A percentile compares a stretch with the other conserved stretches of the same genome.
These are phyloP conservation scores for Amanita pseudoporphyria DNA, from an alignment of 768 basidiomycete species.

Conservation along the genomic window DNA sequence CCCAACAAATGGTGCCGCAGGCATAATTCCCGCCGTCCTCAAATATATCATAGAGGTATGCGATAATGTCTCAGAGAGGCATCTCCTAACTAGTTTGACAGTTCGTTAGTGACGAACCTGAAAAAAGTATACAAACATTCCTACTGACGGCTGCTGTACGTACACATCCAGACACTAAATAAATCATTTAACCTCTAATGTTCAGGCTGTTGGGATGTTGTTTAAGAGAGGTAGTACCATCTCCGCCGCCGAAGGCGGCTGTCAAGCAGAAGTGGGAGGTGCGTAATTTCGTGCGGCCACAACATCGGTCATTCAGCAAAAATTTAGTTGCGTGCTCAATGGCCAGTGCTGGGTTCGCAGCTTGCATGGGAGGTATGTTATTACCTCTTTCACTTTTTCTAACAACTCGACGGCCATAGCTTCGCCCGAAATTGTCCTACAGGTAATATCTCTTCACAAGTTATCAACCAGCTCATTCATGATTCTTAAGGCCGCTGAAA, in stretches of 20 bases:
- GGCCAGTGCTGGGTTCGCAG: slow-evolving; percentile 91
- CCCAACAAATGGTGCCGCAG: slow-evolving; percentile 89
- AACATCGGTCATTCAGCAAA: neutral
- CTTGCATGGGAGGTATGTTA: slow-evolving; percentile 78
- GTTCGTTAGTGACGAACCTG: slow-evolving; percentile 87
- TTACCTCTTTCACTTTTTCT: slow-evolving; percentile 4
- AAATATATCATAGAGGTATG: slow-evolving; percentile 81
- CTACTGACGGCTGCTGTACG: slow-evolving; percentile 78
- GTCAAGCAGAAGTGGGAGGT: slow-evolving; percentile 94
- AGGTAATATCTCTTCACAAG: slow-evolving; percentile 31
- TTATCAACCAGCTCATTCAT: slow-evolving; percentile 10
- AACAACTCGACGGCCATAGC: slow-evolving; percentile 27
- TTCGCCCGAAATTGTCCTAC: slow-evolving; percentile 72
- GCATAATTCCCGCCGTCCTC: slow-evolving; percentile 86
- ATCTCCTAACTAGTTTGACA: slow-evolving; percentile 17
- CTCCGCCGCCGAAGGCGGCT: slow-evolving; percentile 91
- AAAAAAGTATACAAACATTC: slow-evolving; percentile 84
- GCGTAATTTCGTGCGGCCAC: slow-evolving; percentile 6
- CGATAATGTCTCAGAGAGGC: neutral
- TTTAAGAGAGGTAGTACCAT: slow-evolving; percentile 98
- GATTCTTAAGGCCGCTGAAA: slow-evolving; percentile 62
- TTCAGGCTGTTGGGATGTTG: slow-evolving; percentile 83
- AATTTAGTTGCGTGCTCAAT: slow-evolving; percentile 81
- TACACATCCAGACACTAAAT: slow-evolving; percentile 5
- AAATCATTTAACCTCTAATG: neutral